Percentiles rank a stretch among this genome's conserved stretches.
phyloP scores from a whole-genome alignment of 805 yeast genomes.

The Wickerhamiella sorbophila region DNA sequence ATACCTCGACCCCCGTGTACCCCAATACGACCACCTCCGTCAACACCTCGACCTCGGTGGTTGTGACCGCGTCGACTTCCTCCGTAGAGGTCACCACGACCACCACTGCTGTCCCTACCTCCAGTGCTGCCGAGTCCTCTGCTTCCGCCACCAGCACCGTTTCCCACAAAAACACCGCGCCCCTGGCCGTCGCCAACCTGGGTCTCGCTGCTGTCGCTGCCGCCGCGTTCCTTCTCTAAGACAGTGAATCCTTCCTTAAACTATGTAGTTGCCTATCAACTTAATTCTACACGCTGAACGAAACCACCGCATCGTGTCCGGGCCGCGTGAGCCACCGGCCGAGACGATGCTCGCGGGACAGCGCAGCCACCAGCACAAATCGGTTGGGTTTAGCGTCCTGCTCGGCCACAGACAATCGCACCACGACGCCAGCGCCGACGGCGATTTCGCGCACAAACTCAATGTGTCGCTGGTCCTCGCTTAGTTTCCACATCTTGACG shows the following conservation, averaged over 20 bases:
- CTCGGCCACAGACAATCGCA: conserved; percentile 21
- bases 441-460: conserved; percentile 39
- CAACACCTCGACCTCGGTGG: background rate
- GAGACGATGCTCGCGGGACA: conserved; percentile 72
- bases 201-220: conserved; percentile 5
- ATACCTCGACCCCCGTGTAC: background rate
- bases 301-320: conserved; percentile 26
- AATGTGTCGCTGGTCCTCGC: conserved; percentile 49
- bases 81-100: background rate
- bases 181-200: background rate
- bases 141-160: background rate
- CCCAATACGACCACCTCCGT: background rate
- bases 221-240: conserved; percentile 8
- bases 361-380: conserved; percentile 41
- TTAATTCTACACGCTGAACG: conserved; percentile 5
- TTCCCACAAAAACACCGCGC: background rate
- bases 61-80: background rate
- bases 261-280: background rate
- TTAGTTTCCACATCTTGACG: conserved; percentile 64
- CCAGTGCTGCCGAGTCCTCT: background rate
- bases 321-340: conserved; percentile 63
- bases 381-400: conserved; percentile 30
- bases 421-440: conserved; percentile 49
- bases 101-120: background rate
- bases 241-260: background rate